phyloP scores from a whole-genome alignment of 2,329 filamentous ascomycete species.

The Alternaria sp. region DNA sequence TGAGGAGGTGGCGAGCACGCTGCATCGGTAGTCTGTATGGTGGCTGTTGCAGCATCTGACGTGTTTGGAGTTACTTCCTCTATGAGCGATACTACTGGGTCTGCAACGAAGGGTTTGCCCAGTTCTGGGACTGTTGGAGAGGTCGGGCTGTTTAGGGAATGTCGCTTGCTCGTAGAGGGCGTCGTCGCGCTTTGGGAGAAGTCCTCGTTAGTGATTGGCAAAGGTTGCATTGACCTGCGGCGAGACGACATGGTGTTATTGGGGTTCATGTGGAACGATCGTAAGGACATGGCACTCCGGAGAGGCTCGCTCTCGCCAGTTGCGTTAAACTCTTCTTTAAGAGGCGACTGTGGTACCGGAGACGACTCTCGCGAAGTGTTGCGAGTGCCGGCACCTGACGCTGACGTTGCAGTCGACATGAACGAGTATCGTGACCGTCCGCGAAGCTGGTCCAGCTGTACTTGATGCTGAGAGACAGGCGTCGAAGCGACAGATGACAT shows the following conservation, averaged over 20 bases:
- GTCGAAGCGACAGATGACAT: constrained; percentile 49
- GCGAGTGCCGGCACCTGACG: constrained; percentile 43
- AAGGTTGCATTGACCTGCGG: constrained; percentile 51
- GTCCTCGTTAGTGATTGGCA: constrained; percentile 50
- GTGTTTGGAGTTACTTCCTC: background rate
- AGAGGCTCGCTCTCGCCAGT: constrained; percentile 40
- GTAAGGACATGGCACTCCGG: constrained; percentile 48
- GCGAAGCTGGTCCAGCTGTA: constrained; percentile 50
- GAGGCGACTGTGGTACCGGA: constrained; percentile 47
- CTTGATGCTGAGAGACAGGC: constrained; percentile 46
- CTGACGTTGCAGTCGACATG: constrained; percentile 49
- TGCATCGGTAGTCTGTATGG: constrained; percentile 15
- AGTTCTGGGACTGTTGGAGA: constrained; percentile 35
- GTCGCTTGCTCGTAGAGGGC: constrained; percentile 35
- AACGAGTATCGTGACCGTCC: constrained; percentile 51
- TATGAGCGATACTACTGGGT: background rate
- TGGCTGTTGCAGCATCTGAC: constrained; percentile 14
- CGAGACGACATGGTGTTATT: constrained; percentile 40
- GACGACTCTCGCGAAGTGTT: constrained; percentile 50
- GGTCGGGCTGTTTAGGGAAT: constrained; percentile 43
- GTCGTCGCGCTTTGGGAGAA: constrained; percentile 31
- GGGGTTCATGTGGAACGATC: constrained; percentile 52
- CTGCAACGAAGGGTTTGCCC: constrained; percentile 15
- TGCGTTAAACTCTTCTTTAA: constrained; percentile 37
- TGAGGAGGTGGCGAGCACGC: constrained; percentile 14